Evolutionary conservation across 2,329 filamentous ascomycete species (phyloP).

Genomic region (Trichophyton schoenleinii): DNA sequence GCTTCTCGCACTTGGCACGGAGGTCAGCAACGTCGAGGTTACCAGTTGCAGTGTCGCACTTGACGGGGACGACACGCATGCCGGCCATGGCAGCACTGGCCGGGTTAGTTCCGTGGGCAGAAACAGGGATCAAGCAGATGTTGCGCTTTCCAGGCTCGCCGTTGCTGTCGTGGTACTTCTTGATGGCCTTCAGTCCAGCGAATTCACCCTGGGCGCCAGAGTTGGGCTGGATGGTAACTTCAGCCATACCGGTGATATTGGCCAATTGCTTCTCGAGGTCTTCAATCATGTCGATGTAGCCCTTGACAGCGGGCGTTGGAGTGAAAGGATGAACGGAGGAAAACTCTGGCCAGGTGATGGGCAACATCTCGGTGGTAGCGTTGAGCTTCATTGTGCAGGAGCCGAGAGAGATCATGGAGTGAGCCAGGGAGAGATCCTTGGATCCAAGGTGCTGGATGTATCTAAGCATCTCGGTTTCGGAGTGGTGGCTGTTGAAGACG

Average conservation of each 20-base stretch:
- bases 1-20: slow-evolving; percentile 75
- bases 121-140: slow-evolving; percentile 88
- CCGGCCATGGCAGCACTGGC: slow-evolving; percentile 92
- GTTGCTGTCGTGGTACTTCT: slow-evolving; percentile 64
- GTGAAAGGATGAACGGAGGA: slow-evolving; percentile 72
- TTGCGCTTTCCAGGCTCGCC: slow-evolving; percentile 55
- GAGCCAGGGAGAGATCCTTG: slow-evolving; percentile 83
- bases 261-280: slow-evolving; percentile 64
- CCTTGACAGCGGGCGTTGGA: slow-evolving; percentile 49
- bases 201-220: slow-evolving; percentile 95
- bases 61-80: slow-evolving; percentile 85
- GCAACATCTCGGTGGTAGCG: slow-evolving; percentile 82
- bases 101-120: slow-evolving; percentile 90
- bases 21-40: slow-evolving; percentile 83
- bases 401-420: slow-evolving; percentile 95
- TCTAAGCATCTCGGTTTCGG: slow-evolving; percentile 82
- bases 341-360: slow-evolving; percentile 64
- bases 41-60: slow-evolving; percentile 75
- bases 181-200: slow-evolving; percentile 74
- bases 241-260: slow-evolving; percentile 77
- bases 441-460: slow-evolving; percentile 91
- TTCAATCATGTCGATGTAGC: slow-evolving; percentile 58
- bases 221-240: slow-evolving; percentile 85
- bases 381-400: slow-evolving; percentile 99
- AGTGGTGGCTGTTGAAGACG: slow-evolving; percentile 90